A percentile compares a stretch with the other conserved stretches of the same genome.
phyloP scores from a whole-genome alignment of 805 yeast species.

The Saitoella complicata region DNA sequence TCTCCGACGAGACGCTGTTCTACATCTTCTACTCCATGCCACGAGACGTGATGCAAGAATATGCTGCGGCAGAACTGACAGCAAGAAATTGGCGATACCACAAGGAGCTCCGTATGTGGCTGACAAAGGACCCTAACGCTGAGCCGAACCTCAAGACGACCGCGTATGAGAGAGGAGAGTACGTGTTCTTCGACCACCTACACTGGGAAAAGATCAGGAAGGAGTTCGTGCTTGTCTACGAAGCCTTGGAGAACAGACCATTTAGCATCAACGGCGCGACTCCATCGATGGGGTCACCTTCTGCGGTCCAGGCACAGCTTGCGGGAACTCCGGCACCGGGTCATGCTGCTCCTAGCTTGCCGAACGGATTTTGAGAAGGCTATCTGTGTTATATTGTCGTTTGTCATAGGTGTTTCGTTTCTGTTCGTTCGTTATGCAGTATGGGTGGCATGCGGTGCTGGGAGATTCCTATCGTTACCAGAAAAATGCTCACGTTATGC shows the following conservation, averaged over 20 bases:
- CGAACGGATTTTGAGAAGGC: no score
- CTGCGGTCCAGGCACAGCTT: no score
- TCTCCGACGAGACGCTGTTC: slow-evolving; percentile 83
- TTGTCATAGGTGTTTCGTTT: no score
- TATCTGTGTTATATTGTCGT: no score
- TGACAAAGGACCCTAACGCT: slow-evolving; percentile 78
- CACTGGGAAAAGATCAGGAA: slow-evolving; percentile 78
- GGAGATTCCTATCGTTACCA: no score
- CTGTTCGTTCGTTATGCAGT: no score
- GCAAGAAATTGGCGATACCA: slow-evolving; percentile 94
- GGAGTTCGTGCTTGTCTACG: slow-evolving; percentile 1
- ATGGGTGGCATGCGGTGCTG: no score
- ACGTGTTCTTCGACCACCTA: slow-evolving; percentile 87
- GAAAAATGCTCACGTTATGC: no score
- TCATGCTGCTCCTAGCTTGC: no score
- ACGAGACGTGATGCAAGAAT: slow-evolving; percentile 79
- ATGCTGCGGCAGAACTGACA: slow-evolving; percentile 80
- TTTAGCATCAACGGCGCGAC: no score
- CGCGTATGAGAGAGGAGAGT: slow-evolving; percentile 82
- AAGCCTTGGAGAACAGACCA: neutral
- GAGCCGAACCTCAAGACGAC: slow-evolving; percentile 73
- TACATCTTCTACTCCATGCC: slow-evolving; percentile 90
- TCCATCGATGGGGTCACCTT: no score
- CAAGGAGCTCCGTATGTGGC: slow-evolving; percentile 89
- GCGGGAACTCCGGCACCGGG: no score